Conservation (phyloP, 31 red algal species). For the Endocladia muricata region DNA sequence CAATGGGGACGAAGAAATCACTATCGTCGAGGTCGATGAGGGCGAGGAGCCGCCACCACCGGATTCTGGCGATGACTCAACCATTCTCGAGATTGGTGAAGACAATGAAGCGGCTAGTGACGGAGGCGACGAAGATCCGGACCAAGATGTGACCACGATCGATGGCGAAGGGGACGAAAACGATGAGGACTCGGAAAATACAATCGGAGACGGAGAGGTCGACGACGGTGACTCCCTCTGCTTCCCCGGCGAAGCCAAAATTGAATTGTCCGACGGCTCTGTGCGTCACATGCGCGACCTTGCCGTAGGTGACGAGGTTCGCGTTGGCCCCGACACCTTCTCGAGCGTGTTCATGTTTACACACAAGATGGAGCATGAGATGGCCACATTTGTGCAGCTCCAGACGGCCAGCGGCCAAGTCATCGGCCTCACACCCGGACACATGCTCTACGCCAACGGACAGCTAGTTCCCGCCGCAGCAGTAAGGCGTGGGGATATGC, state of each 20-base stretch:
- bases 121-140: background rate
- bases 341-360: constrained; percentile 65
- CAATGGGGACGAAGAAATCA: constrained; percentile 3
- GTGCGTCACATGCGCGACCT: constrained; percentile 22
- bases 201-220: constrained; percentile 1
- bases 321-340: constrained; percentile 15
- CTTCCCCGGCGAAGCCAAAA: constrained; percentile 40
- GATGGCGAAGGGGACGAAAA: background rate
- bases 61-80: background rate
- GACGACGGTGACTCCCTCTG: constrained; percentile 30
- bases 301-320: constrained; percentile 40
- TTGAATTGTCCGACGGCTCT: constrained; percentile 25
- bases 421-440: constrained; percentile 33
- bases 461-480: constrained; percentile 10
- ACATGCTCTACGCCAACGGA: constrained; percentile 59
- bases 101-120: background rate
- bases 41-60: constrained; percentile 9
- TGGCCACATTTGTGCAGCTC: constrained; percentile 32
- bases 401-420: constrained; percentile 14
- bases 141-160: background rate
- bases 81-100: constrained; percentile 22
- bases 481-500: constrained; percentile 24
- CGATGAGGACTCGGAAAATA: background rate
- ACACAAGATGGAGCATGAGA: constrained; percentile 11
- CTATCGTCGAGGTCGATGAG: constrained; percentile 35